Evolutionary conservation across 139 green algal species (phyloP), one percentile per base, ranked within the genome.

Genomic region (Micromonas pusilla): DNA sequence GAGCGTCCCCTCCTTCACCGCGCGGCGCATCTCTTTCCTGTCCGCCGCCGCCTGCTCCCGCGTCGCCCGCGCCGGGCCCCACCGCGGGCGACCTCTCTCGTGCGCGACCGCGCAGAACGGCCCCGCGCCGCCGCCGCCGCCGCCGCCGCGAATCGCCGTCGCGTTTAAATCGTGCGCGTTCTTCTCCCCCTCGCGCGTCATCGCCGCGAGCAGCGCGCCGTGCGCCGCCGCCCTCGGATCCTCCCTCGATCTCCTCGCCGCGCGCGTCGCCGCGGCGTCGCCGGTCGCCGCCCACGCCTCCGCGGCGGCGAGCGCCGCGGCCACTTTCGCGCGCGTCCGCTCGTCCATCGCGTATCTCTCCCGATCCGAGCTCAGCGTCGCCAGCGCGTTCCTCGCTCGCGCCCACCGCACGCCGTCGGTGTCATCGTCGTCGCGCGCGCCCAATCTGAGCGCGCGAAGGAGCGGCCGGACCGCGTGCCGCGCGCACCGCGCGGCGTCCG

Each of bases 31-130:
- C 21, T 38, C 30, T 72, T 39, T 38, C 33, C 65, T 37, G 13
- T 72, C 65, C 28, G 36, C 28, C 65, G 26, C 65, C n/a, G 33
- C 65, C 26, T 26, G 4, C 28, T 32, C 21, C 3, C 26, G 13
- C n/a, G 28, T 52, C 65, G 3, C 28, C 13, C 65, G 65, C 13
- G 38, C 65, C 28, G 65, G 65, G 23, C 65, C 65, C 65, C 65
- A 72, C 21, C 65, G 26, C 65, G 65, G 65, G n/a, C 65, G 65
- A 38, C 65, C 65, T 26, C 33, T 72, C 30, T 72, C 65, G 65
- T 72, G 65, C 36, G 38, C 30, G 3, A 39, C 65, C 4, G 65
- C 65, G 30, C 28, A 38, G 26, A 72, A 32, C 28, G 13, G n/a
- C 13, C 20, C 20, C 60, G 60, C 9, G 60, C 4, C 60, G 60